A percentile compares a stretch with the other conserved stretches of the same genome.
Evolutionary conservation across 2,329 filamentous ascomycete species (phyloP).

Genomic region (Dendrostoma leiphaemia): DNA sequence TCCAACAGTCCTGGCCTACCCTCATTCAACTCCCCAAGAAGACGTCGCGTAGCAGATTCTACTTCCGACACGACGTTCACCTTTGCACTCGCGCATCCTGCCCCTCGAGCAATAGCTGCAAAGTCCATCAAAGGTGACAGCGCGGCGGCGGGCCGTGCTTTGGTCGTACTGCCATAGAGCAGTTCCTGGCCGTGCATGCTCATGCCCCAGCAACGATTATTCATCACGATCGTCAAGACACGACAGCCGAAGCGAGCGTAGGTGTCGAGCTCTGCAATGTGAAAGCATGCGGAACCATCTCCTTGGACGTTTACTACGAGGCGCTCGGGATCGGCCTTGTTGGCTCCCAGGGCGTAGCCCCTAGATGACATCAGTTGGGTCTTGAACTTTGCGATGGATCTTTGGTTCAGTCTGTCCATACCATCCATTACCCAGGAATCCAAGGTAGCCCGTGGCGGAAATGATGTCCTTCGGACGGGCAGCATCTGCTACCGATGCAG

Average conservation of each 20-base stretch:
- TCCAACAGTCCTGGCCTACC: conserved; percentile 28
- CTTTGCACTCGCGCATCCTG: conserved; percentile 30
- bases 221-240: conserved; percentile 40
- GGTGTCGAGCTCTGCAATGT: conserved; percentile 44
- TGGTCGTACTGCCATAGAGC: conserved; percentile 30
- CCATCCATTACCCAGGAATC: conserved; percentile 45
- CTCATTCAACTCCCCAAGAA: conserved; percentile 31
- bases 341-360: conserved; percentile 42
- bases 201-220: conserved; percentile 46
- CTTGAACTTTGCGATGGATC: neutral
- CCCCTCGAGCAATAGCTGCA: conserved; percentile 39
- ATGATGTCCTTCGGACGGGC: conserved; percentile 26
- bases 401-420: no score
- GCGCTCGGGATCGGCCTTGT: conserved; percentile 35
- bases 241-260: conserved; percentile 37
- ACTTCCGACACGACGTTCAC: conserved; percentile 29
- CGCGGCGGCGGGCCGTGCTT: conserved; percentile 27
- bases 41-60: conserved; percentile 28
- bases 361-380: neutral
- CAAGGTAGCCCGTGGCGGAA: conserved; percentile 35
- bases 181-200: conserved; percentile 41
- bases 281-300: conserved; percentile 43
- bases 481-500: conserved; percentile 29
- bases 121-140: conserved; percentile 34
- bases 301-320: conserved; percentile 43